phyloP scores from a whole-genome alignment of 108 stramenopile species.

The Licmophora abbreviata region DNA sequence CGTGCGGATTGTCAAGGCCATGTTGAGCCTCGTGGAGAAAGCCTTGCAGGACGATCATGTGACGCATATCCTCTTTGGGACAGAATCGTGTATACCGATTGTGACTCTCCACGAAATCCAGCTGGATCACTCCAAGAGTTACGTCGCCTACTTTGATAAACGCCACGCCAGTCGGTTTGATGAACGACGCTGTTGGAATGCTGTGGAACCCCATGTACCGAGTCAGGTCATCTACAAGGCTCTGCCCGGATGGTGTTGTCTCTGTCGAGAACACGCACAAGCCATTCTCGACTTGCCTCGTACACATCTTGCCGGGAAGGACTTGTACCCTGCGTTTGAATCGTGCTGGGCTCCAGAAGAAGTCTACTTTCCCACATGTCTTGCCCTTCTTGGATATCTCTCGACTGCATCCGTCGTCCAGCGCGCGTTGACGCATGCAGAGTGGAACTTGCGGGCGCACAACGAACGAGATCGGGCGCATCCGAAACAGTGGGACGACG shows the following conservation, averaged over 20 bases:
- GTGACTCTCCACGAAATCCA: conserved; percentile 22
- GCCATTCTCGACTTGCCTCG: conserved; percentile 26
- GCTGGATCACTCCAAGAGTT: conserved; percentile 13
- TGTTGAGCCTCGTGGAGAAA: conserved; percentile 27
- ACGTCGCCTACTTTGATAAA: conserved; percentile 24
- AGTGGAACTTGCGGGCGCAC: conserved; percentile 35
- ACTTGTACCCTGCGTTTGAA: conserved; percentile 45
- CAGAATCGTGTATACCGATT: conserved; percentile 40
- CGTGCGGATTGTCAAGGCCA: conserved; percentile 33
- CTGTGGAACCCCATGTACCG: conserved; percentile 24
- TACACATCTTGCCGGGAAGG: conserved; percentile 23
- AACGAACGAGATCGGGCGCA: conserved; percentile 40
- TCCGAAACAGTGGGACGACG: conserved; percentile 33
- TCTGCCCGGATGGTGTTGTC: conserved; percentile 45
- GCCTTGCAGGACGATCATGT: conserved; percentile 7
- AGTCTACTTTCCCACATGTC: conserved; percentile 39
- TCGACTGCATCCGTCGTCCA: conserved; percentile 3
- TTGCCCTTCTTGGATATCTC: conserved; percentile 29
- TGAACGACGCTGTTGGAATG: conserved; percentile 40
- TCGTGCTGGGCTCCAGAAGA: conserved; percentile 52
- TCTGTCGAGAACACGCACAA: conserved; percentile 38
- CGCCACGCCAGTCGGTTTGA: conserved; percentile 41
- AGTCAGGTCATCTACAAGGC: conserved; percentile 29
- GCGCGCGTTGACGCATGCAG: conserved; percentile 25
- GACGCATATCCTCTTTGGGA: conserved; percentile 39